Conservation (phyloP, 495 filamentous ascomycete species). For the Immersiella caudata region DNA sequence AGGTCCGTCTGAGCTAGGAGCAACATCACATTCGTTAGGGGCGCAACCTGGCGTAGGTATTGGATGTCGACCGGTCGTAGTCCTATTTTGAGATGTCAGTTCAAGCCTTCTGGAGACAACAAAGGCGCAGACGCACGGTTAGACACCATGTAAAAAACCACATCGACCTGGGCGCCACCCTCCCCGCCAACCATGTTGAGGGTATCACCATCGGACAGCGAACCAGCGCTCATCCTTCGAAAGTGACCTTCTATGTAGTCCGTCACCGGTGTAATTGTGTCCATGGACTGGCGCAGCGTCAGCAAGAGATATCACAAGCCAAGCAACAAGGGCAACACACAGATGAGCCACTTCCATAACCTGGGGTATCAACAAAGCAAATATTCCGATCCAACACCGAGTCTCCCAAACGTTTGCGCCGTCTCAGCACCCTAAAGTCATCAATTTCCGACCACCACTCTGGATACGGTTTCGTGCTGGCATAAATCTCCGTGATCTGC, state of each 20-base stretch:
- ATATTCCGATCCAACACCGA: constrained; percentile 88
- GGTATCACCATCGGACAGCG: constrained; percentile 71
- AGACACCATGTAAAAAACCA: constrained; percentile 77
- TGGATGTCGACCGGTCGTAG: constrained; percentile 74
- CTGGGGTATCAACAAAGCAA: constrained; percentile 91
- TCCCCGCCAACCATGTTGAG: constrained; percentile 79
- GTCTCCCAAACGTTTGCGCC: constrained; percentile 80
- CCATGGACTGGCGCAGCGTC: constrained; percentile 49
- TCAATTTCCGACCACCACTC: constrained; percentile 94
- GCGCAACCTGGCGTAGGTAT: constrained; percentile 71
- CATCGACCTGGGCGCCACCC: constrained; percentile 87
- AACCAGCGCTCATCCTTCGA: constrained; percentile 61
- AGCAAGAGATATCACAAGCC: background rate
- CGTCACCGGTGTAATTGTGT: constrained; percentile 68
- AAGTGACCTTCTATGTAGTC: constrained; percentile 79
- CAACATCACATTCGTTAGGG: constrained; percentile 86
- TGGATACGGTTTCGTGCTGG: constrained; percentile 91
- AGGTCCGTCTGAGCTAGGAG: constrained; percentile 79
- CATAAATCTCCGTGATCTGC: constrained; percentile 78
- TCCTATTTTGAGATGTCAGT: constrained; percentile 45
- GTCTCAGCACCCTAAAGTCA: constrained; percentile 65
- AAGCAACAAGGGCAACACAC: constrained; percentile 43
- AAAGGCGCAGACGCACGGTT: constrained; percentile 33
- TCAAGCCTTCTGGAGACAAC: background rate
- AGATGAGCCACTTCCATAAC: constrained; percentile 65